Conservation (phyloP, 805 yeast species). For the Kodamaea leandrae region DNA sequence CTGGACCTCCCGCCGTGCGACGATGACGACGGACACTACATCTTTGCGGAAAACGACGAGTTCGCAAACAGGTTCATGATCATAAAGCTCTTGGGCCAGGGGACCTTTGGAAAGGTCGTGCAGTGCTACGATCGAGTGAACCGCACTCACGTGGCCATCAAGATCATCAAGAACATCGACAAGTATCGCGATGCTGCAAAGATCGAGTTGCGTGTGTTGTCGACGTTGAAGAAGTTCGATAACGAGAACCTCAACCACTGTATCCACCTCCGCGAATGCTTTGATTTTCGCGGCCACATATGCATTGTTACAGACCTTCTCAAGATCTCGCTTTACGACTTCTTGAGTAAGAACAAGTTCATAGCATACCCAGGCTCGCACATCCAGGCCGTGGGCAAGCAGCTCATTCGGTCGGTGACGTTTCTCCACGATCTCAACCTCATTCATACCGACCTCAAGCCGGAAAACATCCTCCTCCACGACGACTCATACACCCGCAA, state of each 20-base stretch:
- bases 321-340: conserved; percentile 85
- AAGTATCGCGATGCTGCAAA: conserved; percentile 95
- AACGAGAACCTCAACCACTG: conserved; percentile 68
- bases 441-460: conserved; percentile 95
- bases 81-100: conserved; percentile 74
- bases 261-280: conserved; percentile 81
- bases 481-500: conserved; percentile 47
- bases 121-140: conserved; percentile 70
- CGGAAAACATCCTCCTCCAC: conserved; percentile 82
- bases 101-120: conserved; percentile 89
- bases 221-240: conserved; percentile 71
- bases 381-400: conserved; percentile 84
- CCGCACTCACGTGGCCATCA: conserved; percentile 74
- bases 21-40: conserved; percentile 74
- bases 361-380: conserved; percentile 94
- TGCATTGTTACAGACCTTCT: conserved; percentile 89
- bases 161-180: conserved; percentile 87
- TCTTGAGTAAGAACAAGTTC: conserved; percentile 77
- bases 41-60: conserved; percentile 52
- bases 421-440: conserved; percentile 86
- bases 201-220: conserved; percentile 81
- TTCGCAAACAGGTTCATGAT: conserved; percentile 79
- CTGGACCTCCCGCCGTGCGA: conserved; percentile 43
- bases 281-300: conserved; percentile 90
- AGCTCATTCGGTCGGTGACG: conserved; percentile 78